Base-by-base conservation (phyloP, 495 filamentous ascomycete species). In the Penicillium egyptiacum region DNA sequence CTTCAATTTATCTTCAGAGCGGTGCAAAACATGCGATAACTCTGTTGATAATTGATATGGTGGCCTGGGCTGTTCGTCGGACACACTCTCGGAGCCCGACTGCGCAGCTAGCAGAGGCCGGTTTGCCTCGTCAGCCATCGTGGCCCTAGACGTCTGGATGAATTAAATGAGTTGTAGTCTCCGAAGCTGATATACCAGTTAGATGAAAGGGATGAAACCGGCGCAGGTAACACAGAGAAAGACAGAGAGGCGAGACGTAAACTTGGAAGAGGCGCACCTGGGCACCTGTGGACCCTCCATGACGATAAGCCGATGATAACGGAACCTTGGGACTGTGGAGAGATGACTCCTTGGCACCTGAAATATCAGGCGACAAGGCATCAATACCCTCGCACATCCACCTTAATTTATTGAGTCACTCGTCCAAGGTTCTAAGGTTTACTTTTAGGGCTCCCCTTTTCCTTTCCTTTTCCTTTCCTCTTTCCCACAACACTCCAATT, bases 41-140 rank as follows among this genome's bases (percentile, higher is more conserved):
- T 26, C 26, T 42, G 50, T 53, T 33, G 50, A 43, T 25, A 46
- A 48, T 48, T 48, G 25, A 30, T 42, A 31, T 43, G 50, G 31
- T n/a, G 39, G 39, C 37, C 39, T n/a, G 7, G 20, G 14, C 30
- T 12, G 37, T 11, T 53, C 50, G 11, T 19, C 26, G 22, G 37
- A 52, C 31, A 35, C 7, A 17, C 50, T 39, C 23, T 51, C 49
- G 22, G 49, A 11, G 31, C n/a, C 22, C n/a, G 5, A 11, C 23
- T 20, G 53, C 53, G 62, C 62, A 58, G 66, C 63, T 53, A 75
- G 50, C 44, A 73, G 56, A 55, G 70, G 69, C 57, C 57, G 58
- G 47, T 45, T 65, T 55, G 61, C 70, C 70, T 73, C 73, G 41
- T 74, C 69, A 55, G 66, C 64, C 75, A 76, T 76, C 50, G 50